Percentiles rank a stretch among this genome's conserved stretches.
Evolutionary conservation across 371 early-diverging fungal species (phyloP).

Genomic region (Dinochytrium kinnereticum): DNA sequence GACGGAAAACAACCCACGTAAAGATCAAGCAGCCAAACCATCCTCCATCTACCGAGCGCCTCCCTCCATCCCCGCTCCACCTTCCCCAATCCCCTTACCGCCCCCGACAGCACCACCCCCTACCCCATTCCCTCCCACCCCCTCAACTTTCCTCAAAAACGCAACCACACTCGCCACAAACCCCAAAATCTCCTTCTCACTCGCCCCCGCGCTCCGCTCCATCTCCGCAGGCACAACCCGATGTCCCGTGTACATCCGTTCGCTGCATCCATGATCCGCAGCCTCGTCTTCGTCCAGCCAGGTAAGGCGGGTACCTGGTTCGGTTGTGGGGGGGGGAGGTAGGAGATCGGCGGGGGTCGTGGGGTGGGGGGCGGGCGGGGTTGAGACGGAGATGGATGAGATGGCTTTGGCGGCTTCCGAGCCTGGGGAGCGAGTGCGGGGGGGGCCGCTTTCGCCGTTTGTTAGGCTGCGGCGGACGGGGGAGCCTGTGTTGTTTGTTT

Average conservation of each 20-base stretch:
- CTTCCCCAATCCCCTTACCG: not conserved
- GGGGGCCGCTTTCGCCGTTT: not conserved
- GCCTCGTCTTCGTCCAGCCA: not conserved
- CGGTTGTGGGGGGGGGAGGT: not conserved
- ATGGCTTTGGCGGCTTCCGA: not conserved
- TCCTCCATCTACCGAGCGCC: no score
- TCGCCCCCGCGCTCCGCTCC: not conserved
- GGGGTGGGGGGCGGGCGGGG: not conserved
- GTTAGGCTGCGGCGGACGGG: no score
- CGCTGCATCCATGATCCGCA: not conserved
- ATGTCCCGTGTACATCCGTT: constrained; percentile 12
- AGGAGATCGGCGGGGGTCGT: not conserved
- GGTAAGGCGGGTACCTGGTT: not conserved
- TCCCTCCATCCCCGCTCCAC: not conserved
- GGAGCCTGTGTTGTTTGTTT: no score
- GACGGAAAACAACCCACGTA: no score
- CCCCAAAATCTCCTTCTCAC: not conserved
- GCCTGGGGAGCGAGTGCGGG: not conserved
- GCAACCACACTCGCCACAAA: constrained; percentile 11
- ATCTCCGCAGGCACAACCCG: constrained; percentile 3
- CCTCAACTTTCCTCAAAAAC: constrained; percentile 2
- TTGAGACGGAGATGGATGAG: not conserved
- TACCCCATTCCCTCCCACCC: not conserved
- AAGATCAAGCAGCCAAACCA: no score
- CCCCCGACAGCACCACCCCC: not conserved